Evolutionary conservation across 163 green algal genomes (phyloP).

Genomic region (Chlamydomonas reinhardtii): DNA sequence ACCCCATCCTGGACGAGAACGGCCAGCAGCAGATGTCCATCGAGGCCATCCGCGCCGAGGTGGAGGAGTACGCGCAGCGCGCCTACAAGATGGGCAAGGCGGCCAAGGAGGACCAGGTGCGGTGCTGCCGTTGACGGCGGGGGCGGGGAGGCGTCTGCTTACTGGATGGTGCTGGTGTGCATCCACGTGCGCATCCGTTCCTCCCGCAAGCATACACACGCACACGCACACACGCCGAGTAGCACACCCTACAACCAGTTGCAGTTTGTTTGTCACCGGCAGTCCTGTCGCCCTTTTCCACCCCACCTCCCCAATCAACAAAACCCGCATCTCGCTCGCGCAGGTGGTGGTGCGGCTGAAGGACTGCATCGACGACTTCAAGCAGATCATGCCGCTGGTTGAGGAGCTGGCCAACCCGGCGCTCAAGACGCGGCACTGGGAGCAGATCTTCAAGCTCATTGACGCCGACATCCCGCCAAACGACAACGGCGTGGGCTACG

Average conservation of each 20-base stretch:
- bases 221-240: no score
- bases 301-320: no score
- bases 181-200: no score
- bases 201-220: no score
- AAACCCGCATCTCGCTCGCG: no score
- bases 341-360: slow-evolving; percentile 76
- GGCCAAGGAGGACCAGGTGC: slow-evolving; percentile 74
- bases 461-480: slow-evolving; percentile 68
- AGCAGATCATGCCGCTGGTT: slow-evolving; percentile 72
- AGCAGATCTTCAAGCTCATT: slow-evolving; percentile 78
- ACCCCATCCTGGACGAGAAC: slow-evolving; percentile 69
- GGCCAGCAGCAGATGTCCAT: slow-evolving; percentile 63
- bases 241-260: no score
- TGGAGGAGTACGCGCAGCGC: slow-evolving; percentile 79
- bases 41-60: slow-evolving; percentile 69
- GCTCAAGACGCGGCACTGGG: slow-evolving; percentile 83
- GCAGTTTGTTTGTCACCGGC: no score
- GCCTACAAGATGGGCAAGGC: slow-evolving; percentile 85
- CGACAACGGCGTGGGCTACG: slow-evolving; percentile 59
- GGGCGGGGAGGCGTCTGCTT: no score
- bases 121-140: neutral
- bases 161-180: no score
- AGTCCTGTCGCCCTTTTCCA: no score
- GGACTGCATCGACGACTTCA: slow-evolving; percentile 87
- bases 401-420: slow-evolving; percentile 86